Conservation (phyloP, 805 yeast genomes). For the Myxozyma geophila region DNA sequence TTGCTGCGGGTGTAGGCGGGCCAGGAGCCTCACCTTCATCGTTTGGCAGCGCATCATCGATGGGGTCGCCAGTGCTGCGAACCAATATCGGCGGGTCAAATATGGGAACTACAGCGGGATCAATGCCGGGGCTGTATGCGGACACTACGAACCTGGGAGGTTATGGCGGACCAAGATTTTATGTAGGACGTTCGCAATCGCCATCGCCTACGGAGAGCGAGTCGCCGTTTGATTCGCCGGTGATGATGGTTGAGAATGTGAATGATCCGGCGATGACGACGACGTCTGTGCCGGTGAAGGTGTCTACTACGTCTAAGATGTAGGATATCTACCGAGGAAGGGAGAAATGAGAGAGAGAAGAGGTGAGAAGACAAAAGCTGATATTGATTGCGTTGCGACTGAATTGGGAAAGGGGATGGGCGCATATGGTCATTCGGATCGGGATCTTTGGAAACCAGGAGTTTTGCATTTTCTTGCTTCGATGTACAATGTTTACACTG, state of each 20-base stretch:
- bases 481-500: neutral
- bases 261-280: constrained; percentile 4
- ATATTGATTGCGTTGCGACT: neutral
- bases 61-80: neutral
- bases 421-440: neutral
- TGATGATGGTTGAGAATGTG: constrained; percentile 19
- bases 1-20: too few species aligned
- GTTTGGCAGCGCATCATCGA: neutral
- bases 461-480: neutral
- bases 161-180: constrained; percentile 2
- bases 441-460: neutral
- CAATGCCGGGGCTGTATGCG: too few species aligned
- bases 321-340: neutral
- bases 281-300: constrained; percentile 3
- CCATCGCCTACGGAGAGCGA: constrained; percentile 20
- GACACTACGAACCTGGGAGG: neutral
- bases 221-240: constrained; percentile 19
- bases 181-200: constrained; percentile 16
- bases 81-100: neutral
- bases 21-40: neutral
- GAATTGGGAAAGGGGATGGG: neutral
- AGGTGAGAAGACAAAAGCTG: neutral
- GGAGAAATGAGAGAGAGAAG: neutral
- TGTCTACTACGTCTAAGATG: constrained; percentile 5
- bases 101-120: too few species aligned